These are phyloP conservation scores for Sclerotinia nivalis DNA, from an alignment of 2,329 filamentous ascomycete species.

Conservation along the genomic window DNA sequence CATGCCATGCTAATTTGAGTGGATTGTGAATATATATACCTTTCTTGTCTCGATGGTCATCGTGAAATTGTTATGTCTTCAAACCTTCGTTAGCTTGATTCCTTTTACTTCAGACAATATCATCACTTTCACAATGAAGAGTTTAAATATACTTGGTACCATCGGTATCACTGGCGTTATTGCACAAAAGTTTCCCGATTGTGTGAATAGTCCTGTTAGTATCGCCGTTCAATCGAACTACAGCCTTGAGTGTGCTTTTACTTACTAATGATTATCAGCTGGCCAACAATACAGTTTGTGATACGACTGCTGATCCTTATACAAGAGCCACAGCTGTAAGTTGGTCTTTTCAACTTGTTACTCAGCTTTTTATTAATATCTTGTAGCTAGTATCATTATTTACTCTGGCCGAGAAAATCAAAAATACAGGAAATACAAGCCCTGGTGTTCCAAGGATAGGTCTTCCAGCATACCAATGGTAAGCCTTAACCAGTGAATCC, in stretches of 20 bases:
- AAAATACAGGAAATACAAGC: slow-evolving; percentile 26
- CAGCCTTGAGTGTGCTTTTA: not conserved
- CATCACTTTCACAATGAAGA: not conserved
- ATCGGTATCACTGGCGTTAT: slow-evolving; percentile 1
- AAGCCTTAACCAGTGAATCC: not conserved
- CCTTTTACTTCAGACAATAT: not conserved
- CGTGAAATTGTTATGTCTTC: not conserved
- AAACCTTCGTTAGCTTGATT: not conserved
- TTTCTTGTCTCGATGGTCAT: not conserved
- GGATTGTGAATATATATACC: not conserved
- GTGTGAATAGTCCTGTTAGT: slow-evolving; percentile 47
- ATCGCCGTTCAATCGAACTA: not conserved
- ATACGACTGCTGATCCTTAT: slow-evolving; percentile 25
- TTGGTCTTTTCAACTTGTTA: not conserved
- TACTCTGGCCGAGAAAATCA: slow-evolving; percentile 28
- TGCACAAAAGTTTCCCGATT: slow-evolving; percentile 50
- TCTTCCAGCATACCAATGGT: slow-evolving; percentile 53
- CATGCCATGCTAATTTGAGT: not conserved
- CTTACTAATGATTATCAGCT: slow-evolving; percentile 39
- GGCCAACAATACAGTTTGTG: slow-evolving; percentile 41
- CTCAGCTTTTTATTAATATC: not conserved
- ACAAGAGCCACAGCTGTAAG: slow-evolving; percentile 30
- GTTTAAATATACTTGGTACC: not conserved
- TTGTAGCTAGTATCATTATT: slow-evolving; percentile 24
- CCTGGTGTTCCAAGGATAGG: slow-evolving; percentile 32